Conservation (phyloP, 768 basidiomycete species). For the Butyriboletus loyo region DNA sequence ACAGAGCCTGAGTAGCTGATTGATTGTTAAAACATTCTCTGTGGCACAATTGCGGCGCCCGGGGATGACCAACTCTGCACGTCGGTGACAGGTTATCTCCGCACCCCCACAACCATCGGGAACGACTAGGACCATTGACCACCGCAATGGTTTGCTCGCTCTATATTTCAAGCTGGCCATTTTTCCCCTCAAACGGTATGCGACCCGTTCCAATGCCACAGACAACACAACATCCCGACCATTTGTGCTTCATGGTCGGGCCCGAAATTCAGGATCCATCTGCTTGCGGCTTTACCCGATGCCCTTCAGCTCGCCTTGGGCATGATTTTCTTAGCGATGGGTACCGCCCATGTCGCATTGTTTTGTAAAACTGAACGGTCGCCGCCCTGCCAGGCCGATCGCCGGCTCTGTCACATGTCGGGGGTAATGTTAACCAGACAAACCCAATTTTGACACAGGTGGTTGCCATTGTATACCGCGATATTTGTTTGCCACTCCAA, state of each 20-base stretch:
- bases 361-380: neutral
- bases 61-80: neutral
- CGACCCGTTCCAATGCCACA: neutral
- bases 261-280: neutral
- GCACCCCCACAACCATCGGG: neutral
- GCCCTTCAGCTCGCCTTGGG: neutral
- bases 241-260: constrained; percentile 2
- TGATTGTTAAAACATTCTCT: too few species aligned
- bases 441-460: neutral
- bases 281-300: neutral
- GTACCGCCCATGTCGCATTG: neutral
- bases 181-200: neutral
- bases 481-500: neutral
- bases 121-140: neutral
- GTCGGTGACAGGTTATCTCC: neutral
- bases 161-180: neutral
- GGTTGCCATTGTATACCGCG: neutral
- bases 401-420: neutral
- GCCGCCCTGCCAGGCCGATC: neutral
- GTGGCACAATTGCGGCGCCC: neutral
- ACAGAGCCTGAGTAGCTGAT: too few species aligned
- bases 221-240: constrained; percentile 1
- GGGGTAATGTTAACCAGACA: neutral
- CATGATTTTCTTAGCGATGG: constrained; percentile 1
- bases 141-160: neutral